Evolutionary conservation across 1,284 basidiomycete genomes (phyloP).

Genomic region (Puccinia coronata): DNA sequence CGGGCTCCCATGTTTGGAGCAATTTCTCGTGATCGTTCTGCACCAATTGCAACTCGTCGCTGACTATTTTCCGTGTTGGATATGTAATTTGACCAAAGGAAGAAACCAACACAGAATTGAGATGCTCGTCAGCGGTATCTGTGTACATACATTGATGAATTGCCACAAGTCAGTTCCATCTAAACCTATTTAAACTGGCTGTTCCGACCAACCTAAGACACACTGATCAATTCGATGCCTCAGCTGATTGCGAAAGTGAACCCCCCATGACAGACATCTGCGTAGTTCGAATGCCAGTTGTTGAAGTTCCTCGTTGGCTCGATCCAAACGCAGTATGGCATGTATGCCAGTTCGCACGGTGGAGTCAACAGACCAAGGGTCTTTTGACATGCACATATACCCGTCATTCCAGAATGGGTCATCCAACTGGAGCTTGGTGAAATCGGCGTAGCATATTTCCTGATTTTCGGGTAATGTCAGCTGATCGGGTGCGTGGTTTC

Average conservation of each 20-base stretch:
- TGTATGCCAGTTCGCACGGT: slow-evolving; percentile 12
- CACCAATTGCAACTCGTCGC: not conserved
- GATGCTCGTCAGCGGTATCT: not conserved
- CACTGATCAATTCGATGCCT: not conserved
- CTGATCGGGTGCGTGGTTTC: not conserved
- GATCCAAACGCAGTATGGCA: no score
- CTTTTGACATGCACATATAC: no score
- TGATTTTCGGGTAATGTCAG: not conserved
- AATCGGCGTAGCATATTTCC: not conserved
- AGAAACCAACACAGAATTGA: not conserved
- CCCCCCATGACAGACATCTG: not conserved
- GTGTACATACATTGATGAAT: no score
- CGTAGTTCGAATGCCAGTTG: not conserved
- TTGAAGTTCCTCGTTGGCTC: not conserved
- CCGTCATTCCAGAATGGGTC: no score
- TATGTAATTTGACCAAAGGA: not conserved
- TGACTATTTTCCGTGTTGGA: not conserved
- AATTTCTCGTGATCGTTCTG: no score
- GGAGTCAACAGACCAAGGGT: slow-evolving; percentile 9
- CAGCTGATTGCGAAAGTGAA: not conserved
- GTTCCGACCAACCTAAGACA: not conserved
- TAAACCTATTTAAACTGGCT: no score
- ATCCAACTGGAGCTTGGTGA: no score
- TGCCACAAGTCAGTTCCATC: not conserved
- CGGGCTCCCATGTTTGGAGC: no score